Base-by-base conservation (phyloP, 2,329 filamentous ascomycete species). In the Blumeriella jaapii region DNA sequence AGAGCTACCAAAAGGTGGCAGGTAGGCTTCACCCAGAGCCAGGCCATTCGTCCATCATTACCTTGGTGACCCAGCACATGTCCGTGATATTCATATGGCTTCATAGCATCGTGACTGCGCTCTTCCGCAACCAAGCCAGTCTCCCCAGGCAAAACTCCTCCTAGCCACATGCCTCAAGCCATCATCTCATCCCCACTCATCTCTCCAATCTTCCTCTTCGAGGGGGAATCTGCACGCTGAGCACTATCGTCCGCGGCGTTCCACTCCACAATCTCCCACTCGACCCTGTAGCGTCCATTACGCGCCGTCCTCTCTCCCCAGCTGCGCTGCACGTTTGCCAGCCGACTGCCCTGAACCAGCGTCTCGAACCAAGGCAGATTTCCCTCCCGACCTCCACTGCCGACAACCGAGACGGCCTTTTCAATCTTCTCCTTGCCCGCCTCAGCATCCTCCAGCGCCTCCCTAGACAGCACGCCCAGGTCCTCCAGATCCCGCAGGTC, bases 181-280 rank as follows among this genome's bases (percentile, higher is more conserved):
- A 35, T 35, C 18, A 23, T 7, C 9, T 45, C 44, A 24, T 29
- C 27, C 27, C 43, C 44, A 10, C 41, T 39, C 7, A 47, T 28
- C 11, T 65, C 62, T 29, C 56, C 58, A 28, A 68, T 53, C 56
- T 75, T 74, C 45, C 72, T 62, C 59, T 77, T 76, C 31, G 58
- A 61, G 12, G 60, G 57, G 34, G 55, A 55, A 19, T 54, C 32
- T 4, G 48, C 48, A 11, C 52, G 53, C 10, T 60, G 61, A 6
- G 61, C 64, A 34, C 62, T 65, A 40, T 62, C 65, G 39, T 57
- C 61, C 29, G 65, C n/a, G n/a, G n/a, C n/a, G n/a, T n/a, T 69
- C 66, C 72, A 87, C 59, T 94, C 86, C 24, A 78, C 67, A 44
- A 94, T 69, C 59, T 93, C 85, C 82, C 84, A 93, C 53, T 91